Evolutionary conservation across 257 asterid genomes (phyloP), one percentile per base, ranked within the genome.

Genomic region (Fraxinus quadrangulata): DNA sequence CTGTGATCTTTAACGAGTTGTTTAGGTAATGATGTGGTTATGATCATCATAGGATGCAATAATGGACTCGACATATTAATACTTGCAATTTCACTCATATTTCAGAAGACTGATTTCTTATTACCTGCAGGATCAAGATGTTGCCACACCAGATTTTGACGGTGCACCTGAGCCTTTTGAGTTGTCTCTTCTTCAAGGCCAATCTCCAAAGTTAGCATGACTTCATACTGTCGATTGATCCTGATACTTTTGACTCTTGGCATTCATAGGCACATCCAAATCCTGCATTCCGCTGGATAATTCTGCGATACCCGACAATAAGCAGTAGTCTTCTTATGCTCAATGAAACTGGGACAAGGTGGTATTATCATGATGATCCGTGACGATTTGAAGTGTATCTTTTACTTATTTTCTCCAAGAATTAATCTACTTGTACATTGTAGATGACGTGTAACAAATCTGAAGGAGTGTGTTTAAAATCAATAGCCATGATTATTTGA

Each of bases 81-180:
- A 45, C 67, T 30, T 73, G 14, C 39, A 47, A 12, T 63, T 63
- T 63, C 17, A 63, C 69, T 24, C 34, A 9, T 26, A 12, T 9
- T 23, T 23, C 19, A 26, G 34, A 63, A 63, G 17, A 63, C 69
- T 63, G n/a, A 23, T 63, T 26, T 63, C 69, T 26, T 63, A 26
- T 26, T 12, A 23, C 17, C 71, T 81, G 80, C 88, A 88, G 92
- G 92, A 77, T 69, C 81, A 84, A 47, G 76, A 72, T 49, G 72
- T 61, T 65, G 78, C 42, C 74, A 81, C 79, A 9, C 78, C 81
- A 49, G 84, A 81, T 75, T 71, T 69, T 68, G 80, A 75, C 37
- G 83, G 75, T 75, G 76, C 85, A 30, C 75, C 78, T 10, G 80
- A 79, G 79, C 75, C 82, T n/a, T 78, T 85, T 30, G 79, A 71